Percentiles rank a stretch among this genome's conserved stretches.
Evolutionary conservation across 148 eudicot species (phyloP).

Genomic region (Beta vulgaris): DNA sequence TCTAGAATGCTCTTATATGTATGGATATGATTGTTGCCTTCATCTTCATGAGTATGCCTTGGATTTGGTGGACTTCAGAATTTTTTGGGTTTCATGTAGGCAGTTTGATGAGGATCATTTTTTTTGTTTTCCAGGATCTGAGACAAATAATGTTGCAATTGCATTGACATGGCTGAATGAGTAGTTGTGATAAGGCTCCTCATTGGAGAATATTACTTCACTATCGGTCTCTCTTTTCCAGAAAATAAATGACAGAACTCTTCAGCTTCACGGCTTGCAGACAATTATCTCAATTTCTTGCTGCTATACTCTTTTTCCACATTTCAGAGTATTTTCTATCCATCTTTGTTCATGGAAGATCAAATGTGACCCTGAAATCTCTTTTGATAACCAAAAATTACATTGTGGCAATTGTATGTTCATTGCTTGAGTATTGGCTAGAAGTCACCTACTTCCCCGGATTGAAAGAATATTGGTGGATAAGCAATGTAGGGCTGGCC

Average conservation of each 20-base stretch:
- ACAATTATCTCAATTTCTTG: conserved; percentile 59
- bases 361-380: conserved; percentile 59
- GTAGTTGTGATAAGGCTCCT: background rate
- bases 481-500: conserved; percentile 67
- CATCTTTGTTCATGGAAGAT: conserved; percentile 53
- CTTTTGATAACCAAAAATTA: conserved; percentile 74
- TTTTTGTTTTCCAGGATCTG: conserved; percentile 10
- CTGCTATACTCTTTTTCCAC: conserved; percentile 70
- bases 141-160: background rate
- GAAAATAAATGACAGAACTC: conserved; percentile 50
- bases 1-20: background rate
- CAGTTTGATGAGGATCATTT: background rate
- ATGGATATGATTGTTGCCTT: background rate
- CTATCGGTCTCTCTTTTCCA: background rate
- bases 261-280: conserved; percentile 54
- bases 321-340: conserved; percentile 70
- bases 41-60: background rate
- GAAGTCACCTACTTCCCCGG: conserved; percentile 67
- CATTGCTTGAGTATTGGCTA: conserved; percentile 63
- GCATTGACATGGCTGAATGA: conserved; percentile 3
- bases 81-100: background rate
- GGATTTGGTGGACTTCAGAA: background rate
- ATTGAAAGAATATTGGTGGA: conserved; percentile 67
- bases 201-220: background rate
- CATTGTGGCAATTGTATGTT: conserved; percentile 61